phyloP scores from a whole-genome alignment of 2,329 filamentous ascomycete species.

The Cordyceps fumosorosea region DNA sequence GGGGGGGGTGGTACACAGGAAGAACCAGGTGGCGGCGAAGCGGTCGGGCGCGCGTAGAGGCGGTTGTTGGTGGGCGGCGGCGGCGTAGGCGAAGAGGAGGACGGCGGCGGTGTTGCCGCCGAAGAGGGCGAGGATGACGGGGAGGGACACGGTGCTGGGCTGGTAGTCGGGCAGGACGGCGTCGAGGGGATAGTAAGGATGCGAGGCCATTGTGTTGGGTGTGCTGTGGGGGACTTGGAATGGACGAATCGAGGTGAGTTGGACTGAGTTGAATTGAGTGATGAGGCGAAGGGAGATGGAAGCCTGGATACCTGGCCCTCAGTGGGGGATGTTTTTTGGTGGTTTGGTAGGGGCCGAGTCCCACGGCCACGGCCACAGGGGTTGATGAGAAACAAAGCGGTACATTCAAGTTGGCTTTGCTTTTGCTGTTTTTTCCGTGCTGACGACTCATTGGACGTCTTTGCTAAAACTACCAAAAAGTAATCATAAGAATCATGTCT shows the following conservation, averaged over 20 bases:
- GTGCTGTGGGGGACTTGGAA: not conserved
- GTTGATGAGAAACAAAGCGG: too few species aligned
- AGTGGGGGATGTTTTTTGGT: too few species aligned
- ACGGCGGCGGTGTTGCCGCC: slow-evolving; percentile 27
- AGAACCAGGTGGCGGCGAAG: slow-evolving; percentile 46
- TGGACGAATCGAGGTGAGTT: not conserved
- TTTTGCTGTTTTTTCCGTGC: too few species aligned
- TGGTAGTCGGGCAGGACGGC: slow-evolving; percentile 32
- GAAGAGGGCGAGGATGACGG: slow-evolving; percentile 30
- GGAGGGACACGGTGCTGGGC: slow-evolving; percentile 32
- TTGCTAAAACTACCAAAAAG: too few species aligned
- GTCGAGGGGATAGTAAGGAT: slow-evolving; percentile 40
- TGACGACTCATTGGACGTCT: too few species aligned
- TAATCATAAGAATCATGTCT: too few species aligned
- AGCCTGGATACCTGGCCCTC: too few species aligned
- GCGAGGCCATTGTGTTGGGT: slow-evolving; percentile 15
- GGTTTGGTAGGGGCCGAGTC: too few species aligned
- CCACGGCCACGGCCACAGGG: too few species aligned
- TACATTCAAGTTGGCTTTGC: too few species aligned
- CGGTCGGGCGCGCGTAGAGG: slow-evolving; percentile 27
- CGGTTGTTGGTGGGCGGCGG: slow-evolving; percentile 26
- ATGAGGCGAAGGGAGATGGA: not conserved
- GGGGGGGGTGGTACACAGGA: slow-evolving; percentile 36
- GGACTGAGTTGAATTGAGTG: not conserved
- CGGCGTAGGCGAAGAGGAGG: slow-evolving; percentile 23